Conservation (phyloP, 257 asterid genomes). For the Ajuga chamaepitys region DNA sequence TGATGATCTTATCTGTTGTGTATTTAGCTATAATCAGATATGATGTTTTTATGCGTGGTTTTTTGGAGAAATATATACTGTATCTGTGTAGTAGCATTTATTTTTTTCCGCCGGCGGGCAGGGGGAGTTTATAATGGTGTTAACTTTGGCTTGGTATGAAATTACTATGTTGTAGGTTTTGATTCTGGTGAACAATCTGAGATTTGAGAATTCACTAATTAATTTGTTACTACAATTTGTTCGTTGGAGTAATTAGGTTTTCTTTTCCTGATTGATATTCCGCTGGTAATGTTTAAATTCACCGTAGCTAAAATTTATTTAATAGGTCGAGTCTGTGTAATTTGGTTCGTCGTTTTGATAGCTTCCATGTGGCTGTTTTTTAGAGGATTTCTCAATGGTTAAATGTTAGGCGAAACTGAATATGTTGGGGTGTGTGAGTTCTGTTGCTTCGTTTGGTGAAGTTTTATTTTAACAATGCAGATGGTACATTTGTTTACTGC, state of each 20-base stretch:
- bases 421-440: not conserved
- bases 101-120: no score
- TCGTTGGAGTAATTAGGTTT: not conserved
- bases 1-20: no score
- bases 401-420: not conserved
- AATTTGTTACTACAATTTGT: not conserved
- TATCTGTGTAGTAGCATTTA: no score
- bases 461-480: not conserved
- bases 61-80: no score
- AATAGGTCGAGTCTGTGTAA: conserved; percentile 4
- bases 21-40: no score
- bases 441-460: not conserved
- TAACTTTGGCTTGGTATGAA: no score
- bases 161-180: not conserved
- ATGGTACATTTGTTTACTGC: conserved; percentile 1
- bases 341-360: not conserved
- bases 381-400: not conserved
- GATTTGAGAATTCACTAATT: not conserved
- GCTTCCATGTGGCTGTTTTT: not conserved
- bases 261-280: not conserved
- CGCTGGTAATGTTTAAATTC: not conserved
- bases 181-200: no score
- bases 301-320: not conserved
- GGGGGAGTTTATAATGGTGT: no score
- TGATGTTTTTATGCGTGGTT: no score